Evolutionary conservation across 768 basidiomycete genomes (phyloP), one percentile per base, ranked within the genome.

Genomic region (Candolleomyces efflorescens): DNA sequence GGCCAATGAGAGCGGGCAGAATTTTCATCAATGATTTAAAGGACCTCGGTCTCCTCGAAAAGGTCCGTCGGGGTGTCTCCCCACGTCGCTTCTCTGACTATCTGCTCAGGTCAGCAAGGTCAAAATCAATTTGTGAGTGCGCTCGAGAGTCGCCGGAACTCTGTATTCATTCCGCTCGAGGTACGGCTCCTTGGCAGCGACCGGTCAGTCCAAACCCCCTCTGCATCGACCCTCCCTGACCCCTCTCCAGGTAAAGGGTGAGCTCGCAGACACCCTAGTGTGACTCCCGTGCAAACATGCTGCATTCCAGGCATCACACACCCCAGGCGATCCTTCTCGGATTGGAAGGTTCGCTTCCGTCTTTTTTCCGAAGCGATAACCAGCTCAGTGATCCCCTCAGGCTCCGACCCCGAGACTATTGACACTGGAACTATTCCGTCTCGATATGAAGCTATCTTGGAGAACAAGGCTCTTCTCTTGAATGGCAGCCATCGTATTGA

Each of bases 181-280:
- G 52, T 95, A 96, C 70, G 95, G 95, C 26, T 93, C 90, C 7
- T 78, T 98, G 32, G 94, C 96, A 3, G 95, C 96, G 6, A 98
- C 96, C 65, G 94, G 88, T 86, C 57, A 55, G 75, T 53, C 32
- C 5, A 53, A 15, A 51, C 27, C 11, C 32, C 11, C 17, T 47
- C 36, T 56, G 53, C 23, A 32, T 5, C 32, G 32, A 5, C 1
- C 32, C 32, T 32, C 32, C 32, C 32, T 32, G 32, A 32, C 32
- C 32, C 32, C 32, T 11, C 11, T 32, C 5, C 59, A 90, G 89
- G 90, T 43, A 91, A 89, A 81, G 89, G 90, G 90, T 90, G 71
- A 46, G 79, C 32, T 32, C 5, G 32, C 32, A 32, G 32, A 32
- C 32, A 7, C 32, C 32, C 11, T 5, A 32, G 11, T 32, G 20